Conservation (phyloP, 192 early-diverging fungal species). For the Coemansia sp. region DNA sequence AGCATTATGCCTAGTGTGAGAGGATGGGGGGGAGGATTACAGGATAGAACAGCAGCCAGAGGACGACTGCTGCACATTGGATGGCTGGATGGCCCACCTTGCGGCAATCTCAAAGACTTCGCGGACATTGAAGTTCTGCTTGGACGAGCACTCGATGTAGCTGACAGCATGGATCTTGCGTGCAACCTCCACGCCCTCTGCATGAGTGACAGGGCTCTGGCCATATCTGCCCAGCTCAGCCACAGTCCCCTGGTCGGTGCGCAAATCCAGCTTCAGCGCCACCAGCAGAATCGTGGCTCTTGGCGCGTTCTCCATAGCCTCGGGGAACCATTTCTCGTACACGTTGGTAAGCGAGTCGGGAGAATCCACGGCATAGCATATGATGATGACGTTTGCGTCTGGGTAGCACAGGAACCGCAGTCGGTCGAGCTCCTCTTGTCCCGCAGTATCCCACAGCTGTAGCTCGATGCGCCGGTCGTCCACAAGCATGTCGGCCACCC, state of each 20-base stretch:
- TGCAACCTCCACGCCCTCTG: slow-evolving; percentile 68
- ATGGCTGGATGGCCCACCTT: slow-evolving; percentile 51
- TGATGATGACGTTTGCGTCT: slow-evolving; percentile 88
- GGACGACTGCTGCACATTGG: slow-evolving; percentile 5
- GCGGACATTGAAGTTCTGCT: slow-evolving; percentile 31
- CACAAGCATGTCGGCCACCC: slow-evolving; percentile 88
- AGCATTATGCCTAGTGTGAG: background rate
- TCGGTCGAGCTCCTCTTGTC: slow-evolving; percentile 94
- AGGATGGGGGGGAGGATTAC: slow-evolving; percentile 4
- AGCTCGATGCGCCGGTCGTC: slow-evolving; percentile 86
- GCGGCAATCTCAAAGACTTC: slow-evolving; percentile 65
- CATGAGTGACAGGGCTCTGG: slow-evolving; percentile 39
- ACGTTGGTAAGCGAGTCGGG: slow-evolving; percentile 83
- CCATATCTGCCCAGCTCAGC: slow-evolving; percentile 38
- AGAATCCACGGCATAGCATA: slow-evolving; percentile 87
- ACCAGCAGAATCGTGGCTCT: slow-evolving; percentile 23
- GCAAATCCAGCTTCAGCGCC: slow-evolving; percentile 46
- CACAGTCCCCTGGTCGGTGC: slow-evolving; percentile 16
- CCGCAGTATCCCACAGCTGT: slow-evolving; percentile 95
- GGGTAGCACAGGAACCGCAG: slow-evolving; percentile 91
- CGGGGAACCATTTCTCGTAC: slow-evolving; percentile 38
- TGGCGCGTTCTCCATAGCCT: slow-evolving; percentile 25
- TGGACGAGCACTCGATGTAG: slow-evolving; percentile 84
- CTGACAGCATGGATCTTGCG: slow-evolving; percentile 70
- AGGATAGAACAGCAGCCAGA: slow-evolving; percentile 40